Evolutionary conservation across 2,329 filamentous ascomycete species (phyloP).

Genomic region (Microcyclosporella mali): DNA sequence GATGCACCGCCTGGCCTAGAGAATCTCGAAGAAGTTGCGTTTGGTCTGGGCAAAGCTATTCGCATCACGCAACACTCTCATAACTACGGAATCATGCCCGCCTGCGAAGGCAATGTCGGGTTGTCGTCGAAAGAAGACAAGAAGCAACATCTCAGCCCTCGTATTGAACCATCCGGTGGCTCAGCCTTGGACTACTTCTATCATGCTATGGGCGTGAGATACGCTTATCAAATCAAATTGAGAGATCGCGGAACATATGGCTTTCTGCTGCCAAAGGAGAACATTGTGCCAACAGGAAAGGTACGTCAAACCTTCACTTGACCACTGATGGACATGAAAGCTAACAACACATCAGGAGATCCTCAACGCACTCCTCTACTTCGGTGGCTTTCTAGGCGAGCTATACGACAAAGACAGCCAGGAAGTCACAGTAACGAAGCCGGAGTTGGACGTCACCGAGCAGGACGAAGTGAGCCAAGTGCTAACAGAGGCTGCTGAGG

Average conservation of each 20-base stretch:
- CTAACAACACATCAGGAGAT: constrained; percentile 56
- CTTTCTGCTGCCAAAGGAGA: constrained; percentile 77
- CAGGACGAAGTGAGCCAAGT: not conserved
- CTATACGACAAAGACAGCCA: constrained; percentile 28
- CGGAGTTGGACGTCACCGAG: constrained; percentile 3
- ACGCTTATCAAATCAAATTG: constrained; percentile 90
- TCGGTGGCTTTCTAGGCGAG: constrained; percentile 69
- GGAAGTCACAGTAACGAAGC: constrained; percentile 9
- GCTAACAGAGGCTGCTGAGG: not conserved
- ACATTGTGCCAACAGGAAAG: constrained; percentile 71
- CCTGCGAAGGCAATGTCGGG: constrained; percentile 72
- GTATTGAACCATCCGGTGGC: constrained; percentile 71
- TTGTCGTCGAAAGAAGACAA: constrained; percentile 30
- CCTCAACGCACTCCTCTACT: constrained; percentile 73
- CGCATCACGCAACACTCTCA: constrained; percentile 63
- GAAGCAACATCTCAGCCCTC: constrained; percentile 36
- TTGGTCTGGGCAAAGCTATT: constrained; percentile 84
- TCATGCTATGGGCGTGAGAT: constrained; percentile 72
- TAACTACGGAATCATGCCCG: constrained; percentile 60
- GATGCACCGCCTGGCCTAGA: constrained; percentile 76
- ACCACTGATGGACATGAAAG: too few species aligned
- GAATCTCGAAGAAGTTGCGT: constrained; percentile 82
- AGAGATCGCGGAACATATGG: constrained; percentile 91
- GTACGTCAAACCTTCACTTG: too few species aligned
- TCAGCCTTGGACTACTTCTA: constrained; percentile 95